A percentile compares a stretch with the other conserved stretches of the same genome.
Evolutionary conservation across 768 basidiomycete genomes (phyloP).

Genomic region (Hebeloma cylindrosporum): DNA sequence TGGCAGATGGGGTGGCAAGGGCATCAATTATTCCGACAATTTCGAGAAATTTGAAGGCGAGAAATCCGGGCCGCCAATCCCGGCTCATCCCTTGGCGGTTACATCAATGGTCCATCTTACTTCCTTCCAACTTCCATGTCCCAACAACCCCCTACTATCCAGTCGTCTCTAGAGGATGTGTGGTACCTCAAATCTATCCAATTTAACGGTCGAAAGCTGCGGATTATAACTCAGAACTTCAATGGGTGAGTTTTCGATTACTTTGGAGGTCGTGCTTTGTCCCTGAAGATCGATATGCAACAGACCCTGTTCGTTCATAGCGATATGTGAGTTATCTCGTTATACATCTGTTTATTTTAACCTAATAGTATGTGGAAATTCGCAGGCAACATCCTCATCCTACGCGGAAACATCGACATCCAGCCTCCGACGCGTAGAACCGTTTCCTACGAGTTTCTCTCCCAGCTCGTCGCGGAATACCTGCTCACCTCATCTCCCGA

Average conservation of each 20-base stretch:
- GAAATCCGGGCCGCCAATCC: too few relatives aligned
- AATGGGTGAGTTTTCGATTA: constrained; percentile 60
- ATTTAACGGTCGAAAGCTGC: constrained; percentile 46
- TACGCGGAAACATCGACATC: constrained; percentile 80
- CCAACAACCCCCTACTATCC: constrained; percentile 31
- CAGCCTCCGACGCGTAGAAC: constrained; percentile 60
- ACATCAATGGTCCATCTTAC: too few relatives aligned
- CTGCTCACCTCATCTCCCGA: constrained; percentile 60
- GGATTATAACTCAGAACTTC: constrained; percentile 81
- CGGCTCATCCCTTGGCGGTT: too few relatives aligned
- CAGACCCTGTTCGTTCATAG: constrained; percentile 91
- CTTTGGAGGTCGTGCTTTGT: too few relatives aligned
- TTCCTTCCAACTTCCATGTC: constrained; percentile 26
- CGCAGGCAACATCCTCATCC: constrained; percentile 87
- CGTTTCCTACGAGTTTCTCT: constrained; percentile 84
- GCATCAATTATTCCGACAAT: too few relatives aligned
- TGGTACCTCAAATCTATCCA: constrained; percentile 75
- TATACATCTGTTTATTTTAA: neutral
- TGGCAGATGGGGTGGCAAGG: too few relatives aligned
- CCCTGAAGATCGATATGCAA: too few relatives aligned
- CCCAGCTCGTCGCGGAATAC: constrained; percentile 81
- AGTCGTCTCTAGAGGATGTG: constrained; percentile 54
- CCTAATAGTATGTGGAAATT: too few relatives aligned
- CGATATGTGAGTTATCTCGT: constrained; percentile 59
- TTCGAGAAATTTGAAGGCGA: too few relatives aligned